Evolutionary conservation across 2,329 filamentous ascomycete species (phyloP), one percentile per base, ranked within the genome.

Genomic region (Pseudogymnoascus sp.): DNA sequence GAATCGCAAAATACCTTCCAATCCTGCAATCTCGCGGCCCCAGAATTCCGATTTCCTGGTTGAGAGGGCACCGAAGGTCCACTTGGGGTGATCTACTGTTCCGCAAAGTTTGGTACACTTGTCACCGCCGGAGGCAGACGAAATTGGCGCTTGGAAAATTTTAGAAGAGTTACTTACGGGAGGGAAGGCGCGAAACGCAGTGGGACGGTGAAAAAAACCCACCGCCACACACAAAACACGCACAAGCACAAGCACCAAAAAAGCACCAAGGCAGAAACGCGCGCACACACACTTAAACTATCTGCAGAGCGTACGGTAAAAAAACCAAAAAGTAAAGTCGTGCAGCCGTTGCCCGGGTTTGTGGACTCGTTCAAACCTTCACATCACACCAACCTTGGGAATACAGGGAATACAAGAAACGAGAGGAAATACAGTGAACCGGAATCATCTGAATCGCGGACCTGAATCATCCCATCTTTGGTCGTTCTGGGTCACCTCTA

Each of bases 151-250:
- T 40, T 40, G 37, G 37, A 40, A 40, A 40, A 40, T 40, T 40
- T 40, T 40, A 40, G 37, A 40, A 40, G 37, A 40, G 37, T 40
- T 40, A 53, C 46, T 31, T 53, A 53, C 46, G 46, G 46, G 46
- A 53, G 46, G 46, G 46, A 53, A 53, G 46, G 46, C 46, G 46
- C 46, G 46, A 53, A 53, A 53, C 46, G 46, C 29, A 53, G 46
- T 53, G 46, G 46, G 29, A 31, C 21, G 46, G 46, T 40, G 37
- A 40, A 40, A 40, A 40, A 40, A 40, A 40, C 37, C 37, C 37
- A 40, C 37, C 7, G n/a, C 37, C 37, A 40, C 37, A 40, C 37
- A 40, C 37, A 40, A 40, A 40, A 40, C n/a, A 40, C 37, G 37
- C 37, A 40, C 37, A 40, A 40, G 37, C 37, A 40, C 37, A 40